These are phyloP conservation scores for Cystoisospora suis DNA, from an alignment of 169 alveolate species.

Conservation along the genomic window DNA sequence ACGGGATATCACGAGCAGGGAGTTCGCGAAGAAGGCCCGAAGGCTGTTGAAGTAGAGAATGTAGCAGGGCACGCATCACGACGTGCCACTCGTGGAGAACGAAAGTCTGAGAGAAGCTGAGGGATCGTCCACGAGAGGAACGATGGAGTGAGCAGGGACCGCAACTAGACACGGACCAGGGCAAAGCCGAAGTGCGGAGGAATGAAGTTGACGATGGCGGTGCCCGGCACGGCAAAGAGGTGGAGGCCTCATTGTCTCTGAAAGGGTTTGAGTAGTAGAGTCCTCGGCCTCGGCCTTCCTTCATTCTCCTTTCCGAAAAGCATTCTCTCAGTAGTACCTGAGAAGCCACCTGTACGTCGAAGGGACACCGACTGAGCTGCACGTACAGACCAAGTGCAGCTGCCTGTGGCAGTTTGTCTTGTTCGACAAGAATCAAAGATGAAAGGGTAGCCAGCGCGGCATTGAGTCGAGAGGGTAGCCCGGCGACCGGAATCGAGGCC, in stretches of 20 bases:
- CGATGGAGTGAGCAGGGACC: neutral
- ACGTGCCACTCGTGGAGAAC: neutral
- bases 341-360: constrained; percentile 11
- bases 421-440: neutral
- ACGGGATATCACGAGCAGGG: neutral
- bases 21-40: neutral
- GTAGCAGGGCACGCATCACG: neutral
- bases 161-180: neutral
- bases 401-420: neutral
- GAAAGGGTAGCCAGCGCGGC: neutral
- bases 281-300: too few relatives aligned
- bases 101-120: neutral
- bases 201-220: neutral
- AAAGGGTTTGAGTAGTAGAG: too few relatives aligned
- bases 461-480: neutral
- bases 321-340: neutral
- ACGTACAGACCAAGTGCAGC: neutral
- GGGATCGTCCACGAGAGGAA: neutral
- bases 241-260: neutral
- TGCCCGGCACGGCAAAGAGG: neutral
- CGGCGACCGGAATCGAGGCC: neutral
- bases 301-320: neutral
- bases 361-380: neutral
- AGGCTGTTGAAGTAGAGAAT: neutral
- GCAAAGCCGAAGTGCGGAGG: neutral